These are phyloP conservation scores for Colletotrichum magnum DNA, from an alignment of 2,329 filamentous ascomycete species.

Conservation along the genomic window DNA sequence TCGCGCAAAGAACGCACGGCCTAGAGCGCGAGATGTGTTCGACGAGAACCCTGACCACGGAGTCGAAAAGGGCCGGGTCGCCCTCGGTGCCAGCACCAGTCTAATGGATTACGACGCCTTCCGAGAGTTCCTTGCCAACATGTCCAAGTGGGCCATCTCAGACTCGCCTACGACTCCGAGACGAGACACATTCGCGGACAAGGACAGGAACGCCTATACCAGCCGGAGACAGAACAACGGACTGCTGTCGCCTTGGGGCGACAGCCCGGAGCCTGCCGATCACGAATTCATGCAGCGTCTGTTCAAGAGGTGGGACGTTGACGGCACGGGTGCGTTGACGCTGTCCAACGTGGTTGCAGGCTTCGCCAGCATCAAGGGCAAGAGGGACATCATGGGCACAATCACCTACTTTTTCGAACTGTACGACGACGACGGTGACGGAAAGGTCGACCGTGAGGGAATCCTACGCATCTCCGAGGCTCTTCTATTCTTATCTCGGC, in stretches of 20 bases:
- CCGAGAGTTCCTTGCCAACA: conserved; percentile 90
- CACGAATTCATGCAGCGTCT: conserved; percentile 94
- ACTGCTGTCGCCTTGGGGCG: conserved; percentile 66
- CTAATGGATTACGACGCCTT: conserved; percentile 99
- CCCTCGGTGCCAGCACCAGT: conserved; percentile 88
- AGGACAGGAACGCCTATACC: conserved; percentile 64
- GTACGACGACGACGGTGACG: conserved; percentile 93
- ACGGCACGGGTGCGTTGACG: conserved; percentile 82
- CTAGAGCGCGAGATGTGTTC: conserved; percentile 58
- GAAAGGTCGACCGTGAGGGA: conserved; percentile 93
- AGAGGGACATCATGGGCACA: conserved; percentile 95
- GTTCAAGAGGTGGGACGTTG: conserved; percentile 89
- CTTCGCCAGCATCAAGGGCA: conserved; percentile 91
- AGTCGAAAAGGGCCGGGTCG: conserved; percentile 88
- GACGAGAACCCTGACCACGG: conserved; percentile 61
- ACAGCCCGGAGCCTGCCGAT: conserved; percentile 80
- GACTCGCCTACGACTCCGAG: conserved; percentile 79
- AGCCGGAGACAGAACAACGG: conserved; percentile 35
- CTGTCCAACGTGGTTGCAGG: conserved; percentile 94
- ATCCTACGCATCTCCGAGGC: conserved; percentile 96
- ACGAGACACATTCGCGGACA: conserved; percentile 62
- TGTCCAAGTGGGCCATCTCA: conserved; percentile 93
- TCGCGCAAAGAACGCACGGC: conserved; percentile 72
- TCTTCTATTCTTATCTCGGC: conserved; percentile 89
- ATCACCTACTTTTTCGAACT: conserved; percentile 99